phyloP scores from a whole-genome alignment of 805 yeast genomes.

The Lipomyces lipofer region DNA sequence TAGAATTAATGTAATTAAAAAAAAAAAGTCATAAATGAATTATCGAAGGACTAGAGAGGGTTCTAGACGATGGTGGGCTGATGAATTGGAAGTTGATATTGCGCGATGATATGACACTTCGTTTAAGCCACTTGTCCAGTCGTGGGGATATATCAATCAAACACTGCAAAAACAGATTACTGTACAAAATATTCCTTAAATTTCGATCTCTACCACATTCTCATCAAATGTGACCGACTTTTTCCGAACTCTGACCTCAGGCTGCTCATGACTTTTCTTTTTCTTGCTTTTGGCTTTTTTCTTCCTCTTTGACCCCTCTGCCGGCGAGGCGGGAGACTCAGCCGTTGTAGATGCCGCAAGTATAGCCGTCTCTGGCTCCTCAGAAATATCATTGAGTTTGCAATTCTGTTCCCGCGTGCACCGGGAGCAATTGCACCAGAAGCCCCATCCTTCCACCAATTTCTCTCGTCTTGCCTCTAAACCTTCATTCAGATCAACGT shows the following conservation, averaged over 20 bases:
- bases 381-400: not conserved
- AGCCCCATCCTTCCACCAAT: constrained; percentile 77
- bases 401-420: constrained; percentile 59
- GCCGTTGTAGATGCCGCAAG: not conserved
- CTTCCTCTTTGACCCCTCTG: constrained; percentile 1
- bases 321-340: not conserved
- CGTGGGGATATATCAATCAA: too few species aligned
- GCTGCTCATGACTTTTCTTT: constrained; percentile 1
- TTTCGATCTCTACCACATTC: constrained; percentile 19
- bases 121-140: too few species aligned
- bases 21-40: too few species aligned
- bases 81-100: too few species aligned
- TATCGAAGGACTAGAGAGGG: too few species aligned
- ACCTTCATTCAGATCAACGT: constrained; percentile 66
- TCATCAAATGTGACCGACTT: constrained; percentile 27
- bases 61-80: too few species aligned
- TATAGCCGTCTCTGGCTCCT: not conserved
- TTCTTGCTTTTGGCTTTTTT: constrained; percentile 11
- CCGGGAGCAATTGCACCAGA: constrained; percentile 64
- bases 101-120: too few species aligned
- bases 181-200: too few species aligned
- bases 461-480: constrained; percentile 64
- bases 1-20: too few species aligned
- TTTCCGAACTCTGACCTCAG: constrained; percentile 13
- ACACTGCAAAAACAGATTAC: too few species aligned